Conservation (phyloP, 768 basidiomycete species). For the Russula vinacea region DNA sequence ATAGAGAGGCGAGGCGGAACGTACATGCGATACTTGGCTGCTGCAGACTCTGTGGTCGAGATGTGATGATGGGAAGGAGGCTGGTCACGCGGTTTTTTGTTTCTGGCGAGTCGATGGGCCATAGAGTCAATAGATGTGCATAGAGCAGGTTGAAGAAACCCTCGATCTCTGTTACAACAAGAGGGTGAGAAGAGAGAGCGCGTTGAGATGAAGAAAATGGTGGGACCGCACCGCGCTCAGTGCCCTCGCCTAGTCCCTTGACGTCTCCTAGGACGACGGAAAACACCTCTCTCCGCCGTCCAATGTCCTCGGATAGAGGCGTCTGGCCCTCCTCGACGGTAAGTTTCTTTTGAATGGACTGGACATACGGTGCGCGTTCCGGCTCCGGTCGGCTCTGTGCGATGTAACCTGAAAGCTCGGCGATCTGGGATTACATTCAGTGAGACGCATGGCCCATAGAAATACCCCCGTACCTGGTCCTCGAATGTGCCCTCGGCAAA, state of each 20-base stretch:
- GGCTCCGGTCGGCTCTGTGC: conserved; percentile 65
- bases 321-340: conserved; percentile 50
- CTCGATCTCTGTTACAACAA: conserved; percentile 58
- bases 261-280: conserved; percentile 57
- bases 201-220: not conserved
- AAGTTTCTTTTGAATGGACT: conserved; percentile 63
- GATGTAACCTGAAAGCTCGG: conserved; percentile 75
- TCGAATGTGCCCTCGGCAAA: conserved; percentile 87
- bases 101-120: conserved; percentile 53
- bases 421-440: conserved; percentile 47
- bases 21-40: conserved; percentile 76
- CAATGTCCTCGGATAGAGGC: conserved; percentile 53
- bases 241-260: conserved; percentile 69
- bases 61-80: conserved; percentile 54
- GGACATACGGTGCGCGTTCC: conserved; percentile 57
- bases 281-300: conserved; percentile 54
- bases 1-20: conserved; percentile 31
- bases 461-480: conserved; percentile 54
- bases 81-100: conserved; percentile 48
- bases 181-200: conserved; percentile 10
- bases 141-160: conserved; percentile 85
- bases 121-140: conserved; percentile 65
- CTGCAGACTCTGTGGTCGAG: conserved; percentile 52
- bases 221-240: conserved; percentile 64
- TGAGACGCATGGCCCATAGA: not conserved